phyloP scores from a whole-genome alignment of 192 early-diverging fungal species.

The Coemansia sp. region DNA sequence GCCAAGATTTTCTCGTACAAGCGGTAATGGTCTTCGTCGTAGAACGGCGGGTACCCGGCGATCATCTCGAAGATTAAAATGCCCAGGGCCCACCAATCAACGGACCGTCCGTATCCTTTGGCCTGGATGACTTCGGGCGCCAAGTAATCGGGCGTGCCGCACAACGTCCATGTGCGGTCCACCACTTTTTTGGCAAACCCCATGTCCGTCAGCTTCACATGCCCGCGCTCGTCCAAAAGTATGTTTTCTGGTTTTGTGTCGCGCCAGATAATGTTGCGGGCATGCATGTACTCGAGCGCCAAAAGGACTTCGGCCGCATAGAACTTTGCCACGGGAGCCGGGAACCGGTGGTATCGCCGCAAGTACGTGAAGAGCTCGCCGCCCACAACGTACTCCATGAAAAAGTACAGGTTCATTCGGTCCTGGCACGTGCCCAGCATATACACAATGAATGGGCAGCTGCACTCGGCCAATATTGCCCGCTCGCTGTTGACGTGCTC shows the following conservation, averaged over 20 bases:
- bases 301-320: conserved; percentile 86
- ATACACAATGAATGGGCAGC: conserved; percentile 87
- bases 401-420: conserved; percentile 85
- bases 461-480: conserved; percentile 80
- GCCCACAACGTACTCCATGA: conserved; percentile 94
- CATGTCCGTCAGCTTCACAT: conserved; percentile 87
- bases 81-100: conserved; percentile 95
- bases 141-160: conserved; percentile 82
- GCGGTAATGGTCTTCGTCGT: conserved; percentile 90
- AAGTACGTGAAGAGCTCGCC: conserved; percentile 85
- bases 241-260: conserved; percentile 91
- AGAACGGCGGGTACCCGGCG: conserved; percentile 92
- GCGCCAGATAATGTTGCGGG: conserved; percentile 84
- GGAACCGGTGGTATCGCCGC: conserved; percentile 77
- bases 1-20: conserved; percentile 94
- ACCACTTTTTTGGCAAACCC: conserved; percentile 82
- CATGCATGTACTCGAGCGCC: conserved; percentile 86
- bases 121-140: conserved; percentile 90
- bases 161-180: conserved; percentile 82
- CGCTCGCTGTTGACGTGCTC: conserved; percentile 99
- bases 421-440: conserved; percentile 97
- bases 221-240: conserved; percentile 67
- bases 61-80: conserved; percentile 94
- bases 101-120: conserved; percentile 88
- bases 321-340: conserved; percentile 82